Conservation (phyloP, 306 rosid genomes). For the Cucurbita argyrosperma region DNA sequence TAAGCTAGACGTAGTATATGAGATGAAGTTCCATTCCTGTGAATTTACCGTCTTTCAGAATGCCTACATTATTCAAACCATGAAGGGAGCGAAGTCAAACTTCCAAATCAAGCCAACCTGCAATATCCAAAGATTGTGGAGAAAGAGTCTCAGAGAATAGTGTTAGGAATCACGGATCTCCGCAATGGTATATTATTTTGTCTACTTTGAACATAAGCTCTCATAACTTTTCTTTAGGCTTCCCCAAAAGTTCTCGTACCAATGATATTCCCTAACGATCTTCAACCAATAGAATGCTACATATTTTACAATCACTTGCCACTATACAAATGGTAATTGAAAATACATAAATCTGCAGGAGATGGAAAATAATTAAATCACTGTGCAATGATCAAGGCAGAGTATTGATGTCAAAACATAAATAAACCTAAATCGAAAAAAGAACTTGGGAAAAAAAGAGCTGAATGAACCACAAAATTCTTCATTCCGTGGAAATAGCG, state of each 20-base stretch:
- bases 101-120: slow-evolving; percentile 98
- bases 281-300: background rate
- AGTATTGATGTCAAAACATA: too few species aligned
- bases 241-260: too few species aligned
- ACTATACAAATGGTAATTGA: slow-evolving; percentile 94
- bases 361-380: background rate
- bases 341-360: slow-evolving; percentile 87
- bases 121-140: slow-evolving; percentile 6
- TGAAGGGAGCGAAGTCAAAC: slow-evolving; percentile 94
- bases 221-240: rapidly evolving
- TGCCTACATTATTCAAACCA: slow-evolving; percentile 85
- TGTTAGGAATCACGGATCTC: too few species aligned
- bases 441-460: background rate
- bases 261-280: too few species aligned
- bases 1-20: background rate
- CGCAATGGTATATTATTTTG: too few species aligned
- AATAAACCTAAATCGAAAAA: too few species aligned
- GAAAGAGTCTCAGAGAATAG: background rate
- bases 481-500: slow-evolving; percentile 92
- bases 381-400: background rate
- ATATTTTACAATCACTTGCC: slow-evolving; percentile 38
- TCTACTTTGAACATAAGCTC: too few species aligned
- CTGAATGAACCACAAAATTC: slow-evolving; percentile 70
- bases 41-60: slow-evolving; percentile 79
- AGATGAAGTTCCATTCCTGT: background rate